These are phyloP conservation scores for Ulmus americana DNA, from an alignment of 331 rosid species.

Conservation along the genomic window DNA sequence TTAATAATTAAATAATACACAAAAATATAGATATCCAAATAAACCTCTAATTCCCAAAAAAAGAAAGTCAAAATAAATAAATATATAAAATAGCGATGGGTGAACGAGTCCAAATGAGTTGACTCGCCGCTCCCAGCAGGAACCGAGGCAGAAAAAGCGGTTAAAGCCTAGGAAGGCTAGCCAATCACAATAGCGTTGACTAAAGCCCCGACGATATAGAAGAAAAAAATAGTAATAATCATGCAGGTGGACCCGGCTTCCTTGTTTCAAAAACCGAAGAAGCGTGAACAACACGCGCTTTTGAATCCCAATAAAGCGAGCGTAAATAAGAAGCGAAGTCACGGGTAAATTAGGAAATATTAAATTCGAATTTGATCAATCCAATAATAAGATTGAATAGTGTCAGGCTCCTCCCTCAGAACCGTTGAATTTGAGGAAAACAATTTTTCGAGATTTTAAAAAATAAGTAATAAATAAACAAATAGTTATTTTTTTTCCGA, in stretches of 20 bases:
- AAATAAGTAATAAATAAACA: not conserved
- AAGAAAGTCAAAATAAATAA: not conserved
- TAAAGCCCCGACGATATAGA: not conserved
- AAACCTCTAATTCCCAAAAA: not conserved
- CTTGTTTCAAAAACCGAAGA: constrained; percentile 14
- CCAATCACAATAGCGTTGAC: constrained; percentile 41
- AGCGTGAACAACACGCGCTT: constrained; percentile 11
- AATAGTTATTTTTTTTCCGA: not conserved
- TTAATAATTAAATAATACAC: not conserved
- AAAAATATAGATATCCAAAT: not conserved
- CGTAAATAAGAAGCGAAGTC: not conserved
- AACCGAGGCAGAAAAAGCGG: not conserved
- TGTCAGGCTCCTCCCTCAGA: constrained; percentile 22
- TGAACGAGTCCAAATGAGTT: constrained; percentile 4
- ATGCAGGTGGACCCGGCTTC: constrained; percentile 14
- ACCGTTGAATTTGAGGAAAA: constrained; percentile 32
- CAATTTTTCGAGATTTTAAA: constrained; percentile 10
- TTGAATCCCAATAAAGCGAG: not conserved
- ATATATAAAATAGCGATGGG: not conserved
- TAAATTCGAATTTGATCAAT: not conserved
- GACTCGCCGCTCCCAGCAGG: not conserved
- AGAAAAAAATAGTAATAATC: not conserved
- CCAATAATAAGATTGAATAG: constrained; percentile 12
- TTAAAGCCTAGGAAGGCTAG: constrained; percentile 1
- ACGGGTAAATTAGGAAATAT: constrained; percentile 22